Base-by-base conservation (phyloP, 352 stramenopile genomes). In the Pythium dissimile region DNA sequence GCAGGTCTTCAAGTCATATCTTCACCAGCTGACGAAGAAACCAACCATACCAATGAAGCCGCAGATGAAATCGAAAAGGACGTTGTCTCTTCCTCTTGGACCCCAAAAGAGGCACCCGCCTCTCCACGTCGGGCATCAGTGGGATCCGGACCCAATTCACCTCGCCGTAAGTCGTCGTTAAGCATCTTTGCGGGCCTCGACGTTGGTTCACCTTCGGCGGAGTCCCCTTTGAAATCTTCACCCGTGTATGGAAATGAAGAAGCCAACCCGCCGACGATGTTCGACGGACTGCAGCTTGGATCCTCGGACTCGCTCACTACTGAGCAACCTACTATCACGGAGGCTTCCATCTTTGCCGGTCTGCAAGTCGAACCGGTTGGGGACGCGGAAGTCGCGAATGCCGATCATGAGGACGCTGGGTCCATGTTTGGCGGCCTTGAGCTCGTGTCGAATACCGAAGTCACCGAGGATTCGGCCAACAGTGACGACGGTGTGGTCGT, bases 131-230 rank as follows among this genome's bases (percentile, higher is more conserved):
- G 48, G 15, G 20, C 59, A 1, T 64, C 57, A 2, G 27, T 64
- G 16, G 49, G 57, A 18, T 59, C 48, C 1, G 57, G 57, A 5
- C 48, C 57, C 0, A 64, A 64, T 26, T 64, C 57, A 5, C 57
- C 57, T 15, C 57, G 57, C n/a, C 48, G 57, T 3, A 64, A 54
- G 31, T 64, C 57, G 7, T 59, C 48, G 11, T 20, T 53, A 2
- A 44, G 57, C 16, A 59, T 64, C 39, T 54, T 59, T 30, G 51
- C 57, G 10, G 57, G 56, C 4, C 56, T 64, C 3, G 37, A 57
- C n/a, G 56, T 57, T 6, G 35, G 38, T 18, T 39, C 56, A 12
- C 21, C 27, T 12, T 3, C 46, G 10, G n/a, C 26, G n/a, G 46
- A 53, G 1, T 52, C 46, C 6, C 56, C 54, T 21, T 35, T 26